Evolutionary conservation across 202 grass and related monocot species (phyloP).

Genomic region (Panicum virgatum): DNA sequence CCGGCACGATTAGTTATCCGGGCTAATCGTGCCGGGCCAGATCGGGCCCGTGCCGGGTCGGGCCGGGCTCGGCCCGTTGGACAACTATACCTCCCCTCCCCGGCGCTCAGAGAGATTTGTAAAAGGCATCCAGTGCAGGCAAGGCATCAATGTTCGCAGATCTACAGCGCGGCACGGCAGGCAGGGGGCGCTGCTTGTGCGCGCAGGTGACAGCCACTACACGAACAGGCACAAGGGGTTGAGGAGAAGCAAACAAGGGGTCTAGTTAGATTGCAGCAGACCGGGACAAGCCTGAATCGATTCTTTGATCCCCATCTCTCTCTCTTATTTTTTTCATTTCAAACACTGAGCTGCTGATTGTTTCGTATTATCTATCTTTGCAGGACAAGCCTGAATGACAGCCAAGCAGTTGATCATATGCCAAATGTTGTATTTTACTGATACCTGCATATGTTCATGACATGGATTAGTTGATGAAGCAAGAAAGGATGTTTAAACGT

Average conservation of each 20-base stretch:
- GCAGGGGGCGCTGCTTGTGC: constrained; percentile 24
- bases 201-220: constrained; percentile 50
- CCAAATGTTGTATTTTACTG: constrained; percentile 15
- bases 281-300: constrained; percentile 34
- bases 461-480: not conserved
- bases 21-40: too few species aligned
- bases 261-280: constrained; percentile 35
- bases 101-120: constrained; percentile 35
- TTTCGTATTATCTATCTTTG: constrained; percentile 39
- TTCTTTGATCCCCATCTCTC: not conserved
- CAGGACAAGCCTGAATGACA: constrained; percentile 12
- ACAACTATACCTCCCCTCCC: too few species aligned
- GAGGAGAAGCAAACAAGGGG: constrained; percentile 50
- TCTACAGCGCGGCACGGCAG: constrained; percentile 35
- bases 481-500: not conserved
- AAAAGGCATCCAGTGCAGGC: constrained; percentile 38
- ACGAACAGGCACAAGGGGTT: constrained; percentile 31
- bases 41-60: too few species aligned
- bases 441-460: constrained; percentile 9
- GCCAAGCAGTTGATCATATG: constrained; percentile 27
- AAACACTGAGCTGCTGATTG: not conserved
- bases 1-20: too few species aligned
- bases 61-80: too few species aligned
- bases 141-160: constrained; percentile 49
- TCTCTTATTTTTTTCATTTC: not conserved